Evolutionary conservation across 1,284 basidiomycete species (phyloP), one percentile per base, ranked within the genome.

Genomic region (Vanrija sp.): DNA sequence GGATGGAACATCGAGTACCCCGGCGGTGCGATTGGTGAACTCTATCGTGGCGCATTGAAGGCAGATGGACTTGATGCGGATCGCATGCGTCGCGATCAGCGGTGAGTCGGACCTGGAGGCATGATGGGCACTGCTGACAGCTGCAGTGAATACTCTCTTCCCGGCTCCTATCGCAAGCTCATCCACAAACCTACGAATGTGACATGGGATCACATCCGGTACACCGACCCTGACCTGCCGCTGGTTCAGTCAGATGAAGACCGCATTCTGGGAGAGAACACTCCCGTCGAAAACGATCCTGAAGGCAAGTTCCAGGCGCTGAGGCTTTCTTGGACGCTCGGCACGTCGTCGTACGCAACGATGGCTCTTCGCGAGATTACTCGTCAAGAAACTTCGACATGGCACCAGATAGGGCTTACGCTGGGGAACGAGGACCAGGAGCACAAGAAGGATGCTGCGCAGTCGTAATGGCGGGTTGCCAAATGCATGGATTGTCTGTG

Each of bases 191-290:
- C 96, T 0, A 83, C 83, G 49, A 82, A 89, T 60, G 78, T 97
- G 40, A 83, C 85, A 0, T 96, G 91, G 89, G 80, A 81, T 6
- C 83, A 89, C 18, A 79, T 98, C 54, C 81, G 84, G 51, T 99
- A 98, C 77, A 95, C 91, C 7, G 91, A 98, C 71, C 91, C 94
- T 1, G 88, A 97, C 67, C 83, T 95, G 42, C 81, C 91, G 9
- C 83, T 98, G 26, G 88, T 89, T 3, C 91, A 94, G 71, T 87
- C 94, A 0, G 96, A 98, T 73, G 96, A 98, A 77, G 96, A 98
- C 78, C 83, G 83, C 61, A 77, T 97, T 21, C 82, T 98, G 26
- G 85, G 85, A 5, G 84, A 90, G 57, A 87, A 92, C 63, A 78
- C 85, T 6, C 86, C 90, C 6, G 81, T 78, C 12, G 66, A 83